Base-by-base conservation (phyloP, 208 protist species). In the Crithidia expoeki region DNA sequence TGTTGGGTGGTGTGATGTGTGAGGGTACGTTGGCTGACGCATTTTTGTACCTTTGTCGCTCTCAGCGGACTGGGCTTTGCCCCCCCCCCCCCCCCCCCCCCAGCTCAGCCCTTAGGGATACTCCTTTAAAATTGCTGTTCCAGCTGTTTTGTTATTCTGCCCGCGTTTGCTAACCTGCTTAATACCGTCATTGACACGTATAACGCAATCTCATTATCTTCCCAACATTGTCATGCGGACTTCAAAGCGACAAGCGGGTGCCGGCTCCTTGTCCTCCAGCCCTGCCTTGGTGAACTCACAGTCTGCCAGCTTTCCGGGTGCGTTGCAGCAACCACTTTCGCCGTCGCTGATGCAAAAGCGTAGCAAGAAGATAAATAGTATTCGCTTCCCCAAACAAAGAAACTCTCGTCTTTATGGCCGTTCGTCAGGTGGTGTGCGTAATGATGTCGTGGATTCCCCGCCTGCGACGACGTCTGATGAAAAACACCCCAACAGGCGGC, bases 191-290 rank as follows among this genome's bases (percentile, higher is more conserved):
- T 40, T 40, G 5, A 12, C 44, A 49, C 44, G 44, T 49, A 28
- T 7, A 19, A 12, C 36, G 36, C 36, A 40, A 5, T 14, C 36
- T n/a, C n/a, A n/a, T n/a, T n/a, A n/a, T n/a, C n/a, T n/a, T n/a
- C n/a, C n/a, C n/a, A n/a, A n/a, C n/a, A n/a, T n/a, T n/a, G 12
- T 40, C 9, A 70, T 61, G 58, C 49, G 47, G 1, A 40, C n/a
- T 7, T 40, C 36, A 2, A 30, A 56, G 32, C 68, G 32, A 7
- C 34, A 52, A 25, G 51, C 38, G 10, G 51, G 23, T 57, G 10
- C 61, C 16, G 65, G 67, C 33, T 42, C 57, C n/a, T 30, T 61
- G 23, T 53, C 76, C 30, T 66, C 70, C 38, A 76, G 57, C 53
- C 59, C 65, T 19, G 30, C 23, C 33, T 14, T 60, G 4, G 53